A percentile compares a stretch with the other conserved stretches of the same genome.
phyloP scores from a whole-genome alignment of 1,139 yeast species.

The Geotrichum europaeum region DNA sequence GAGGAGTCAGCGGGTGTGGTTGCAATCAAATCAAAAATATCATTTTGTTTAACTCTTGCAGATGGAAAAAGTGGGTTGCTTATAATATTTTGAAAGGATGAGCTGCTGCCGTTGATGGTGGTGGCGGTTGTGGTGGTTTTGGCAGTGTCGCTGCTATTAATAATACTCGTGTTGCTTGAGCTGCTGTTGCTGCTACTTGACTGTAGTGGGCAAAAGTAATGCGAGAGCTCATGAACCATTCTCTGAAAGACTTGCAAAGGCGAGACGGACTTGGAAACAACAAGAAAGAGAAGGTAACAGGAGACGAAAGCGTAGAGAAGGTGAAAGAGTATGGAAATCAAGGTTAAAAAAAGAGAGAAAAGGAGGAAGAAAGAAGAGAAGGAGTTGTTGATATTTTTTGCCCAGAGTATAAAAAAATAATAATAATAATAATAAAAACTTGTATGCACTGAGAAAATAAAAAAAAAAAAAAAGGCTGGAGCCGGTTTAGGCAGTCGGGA shows the following conservation, averaged over 20 bases:
- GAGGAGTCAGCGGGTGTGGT: background rate
- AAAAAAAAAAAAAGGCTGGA: background rate
- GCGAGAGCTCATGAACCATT: background rate
- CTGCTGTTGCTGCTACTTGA: background rate
- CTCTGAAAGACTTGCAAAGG: background rate
- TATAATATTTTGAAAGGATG: background rate
- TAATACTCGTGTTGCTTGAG: background rate
- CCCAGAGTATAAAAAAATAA: background rate
- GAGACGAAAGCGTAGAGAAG: background rate
- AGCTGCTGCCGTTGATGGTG: background rate
- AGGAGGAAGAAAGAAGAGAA: background rate
- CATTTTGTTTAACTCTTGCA: background rate
- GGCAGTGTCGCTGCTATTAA: background rate
- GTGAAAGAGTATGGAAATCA: background rate
- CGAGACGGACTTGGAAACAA: background rate
- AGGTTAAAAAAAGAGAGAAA: slow-evolving; percentile 1
- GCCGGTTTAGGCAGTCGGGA: background rate
- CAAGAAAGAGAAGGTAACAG: background rate
- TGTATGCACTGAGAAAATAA: background rate
- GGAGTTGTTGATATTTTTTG: background rate
- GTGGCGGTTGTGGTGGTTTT: background rate
- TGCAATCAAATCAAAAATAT: background rate
- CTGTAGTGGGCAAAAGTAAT: background rate
- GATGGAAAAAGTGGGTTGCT: background rate
- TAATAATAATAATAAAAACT: background rate